Evolutionary conservation across 805 yeast genomes (phyloP).

Genomic region (Barnettozyma vustinii): DNA sequence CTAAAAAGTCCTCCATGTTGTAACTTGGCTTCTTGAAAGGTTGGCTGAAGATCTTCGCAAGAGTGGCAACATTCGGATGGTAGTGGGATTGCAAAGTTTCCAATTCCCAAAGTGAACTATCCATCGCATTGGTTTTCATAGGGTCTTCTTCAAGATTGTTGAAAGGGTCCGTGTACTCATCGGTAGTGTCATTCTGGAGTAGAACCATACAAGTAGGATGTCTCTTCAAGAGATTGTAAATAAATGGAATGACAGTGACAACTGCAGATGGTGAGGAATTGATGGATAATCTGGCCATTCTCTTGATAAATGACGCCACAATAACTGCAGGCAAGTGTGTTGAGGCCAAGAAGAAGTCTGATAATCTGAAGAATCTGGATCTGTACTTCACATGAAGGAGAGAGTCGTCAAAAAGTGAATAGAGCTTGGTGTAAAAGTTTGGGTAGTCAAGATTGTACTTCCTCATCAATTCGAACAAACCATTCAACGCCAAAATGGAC

Average conservation of each 20-base stretch:
- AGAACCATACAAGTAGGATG: slow-evolving; percentile 93
- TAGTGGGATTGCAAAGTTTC: slow-evolving; percentile 76
- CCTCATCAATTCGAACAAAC: slow-evolving; percentile 80
- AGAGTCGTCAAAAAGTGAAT: slow-evolving; percentile 70
- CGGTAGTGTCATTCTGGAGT: slow-evolving; percentile 46
- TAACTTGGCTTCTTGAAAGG: slow-evolving; percentile 86
- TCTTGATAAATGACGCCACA: slow-evolving; percentile 86
- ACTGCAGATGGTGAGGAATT: slow-evolving; percentile 85
- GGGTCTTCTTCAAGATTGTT: slow-evolving; percentile 66
- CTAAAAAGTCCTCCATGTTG: slow-evolving; percentile 90
- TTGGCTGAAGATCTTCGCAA: slow-evolving; percentile 83
- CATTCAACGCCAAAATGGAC: slow-evolving; percentile 78
- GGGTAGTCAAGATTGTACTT: slow-evolving; percentile 86
- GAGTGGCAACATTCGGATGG: slow-evolving; percentile 91
- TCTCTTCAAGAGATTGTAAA: slow-evolving; percentile 80
- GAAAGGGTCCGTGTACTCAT: slow-evolving; percentile 57
- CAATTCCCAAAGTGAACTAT: slow-evolving; percentile 89
- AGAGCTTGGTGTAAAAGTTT: slow-evolving; percentile 76
- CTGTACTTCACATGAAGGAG: slow-evolving; percentile 74
- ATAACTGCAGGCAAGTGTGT: slow-evolving; percentile 80
- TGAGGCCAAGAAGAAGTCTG: slow-evolving; percentile 80
- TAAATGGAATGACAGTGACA: slow-evolving; percentile 83
- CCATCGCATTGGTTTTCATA: slow-evolving; percentile 68
- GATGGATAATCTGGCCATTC: slow-evolving; percentile 66
- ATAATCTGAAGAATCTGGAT: slow-evolving; percentile 80